Conservation (phyloP, 75 land plant genomes). For the Azolla pinnata region DNA sequence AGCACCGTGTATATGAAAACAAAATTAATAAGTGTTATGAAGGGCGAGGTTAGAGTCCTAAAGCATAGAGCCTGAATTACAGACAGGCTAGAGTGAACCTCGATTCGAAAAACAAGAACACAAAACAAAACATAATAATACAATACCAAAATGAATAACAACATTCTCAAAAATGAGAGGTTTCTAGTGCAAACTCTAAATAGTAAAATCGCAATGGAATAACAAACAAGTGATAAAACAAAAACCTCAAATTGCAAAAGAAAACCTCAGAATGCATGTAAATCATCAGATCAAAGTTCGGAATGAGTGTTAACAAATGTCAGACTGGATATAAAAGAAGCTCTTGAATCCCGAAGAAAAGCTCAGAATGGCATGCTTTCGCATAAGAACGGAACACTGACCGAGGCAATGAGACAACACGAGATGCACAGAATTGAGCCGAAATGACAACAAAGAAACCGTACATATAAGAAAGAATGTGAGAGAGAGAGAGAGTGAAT, state of each 20-base stretch:
- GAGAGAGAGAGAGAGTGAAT: no score
- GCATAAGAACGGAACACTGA: background rate
- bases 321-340: background rate
- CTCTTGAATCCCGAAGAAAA: background rate
- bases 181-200: no score
- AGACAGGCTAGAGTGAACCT: no score
- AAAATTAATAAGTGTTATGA: background rate
- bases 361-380: background rate
- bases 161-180: no score
- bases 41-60: background rate
- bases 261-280: no score
- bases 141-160: no score
- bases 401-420: background rate
- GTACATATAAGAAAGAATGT: no score
- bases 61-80: no score
- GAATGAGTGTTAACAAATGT: background rate
- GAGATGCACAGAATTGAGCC: background rate
- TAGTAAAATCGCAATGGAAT: no score
- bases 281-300: background rate
- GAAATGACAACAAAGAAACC: no score
- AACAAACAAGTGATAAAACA: background rate
- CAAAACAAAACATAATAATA: no score
- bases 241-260: background rate
- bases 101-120: no score
- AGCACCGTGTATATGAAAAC: background rate